A percentile compares a stretch with the other conserved stretches of the same genome.
Conservation (phyloP, 2,329 filamentous ascomycete species). For the Aspergillus sp. region DNA sequence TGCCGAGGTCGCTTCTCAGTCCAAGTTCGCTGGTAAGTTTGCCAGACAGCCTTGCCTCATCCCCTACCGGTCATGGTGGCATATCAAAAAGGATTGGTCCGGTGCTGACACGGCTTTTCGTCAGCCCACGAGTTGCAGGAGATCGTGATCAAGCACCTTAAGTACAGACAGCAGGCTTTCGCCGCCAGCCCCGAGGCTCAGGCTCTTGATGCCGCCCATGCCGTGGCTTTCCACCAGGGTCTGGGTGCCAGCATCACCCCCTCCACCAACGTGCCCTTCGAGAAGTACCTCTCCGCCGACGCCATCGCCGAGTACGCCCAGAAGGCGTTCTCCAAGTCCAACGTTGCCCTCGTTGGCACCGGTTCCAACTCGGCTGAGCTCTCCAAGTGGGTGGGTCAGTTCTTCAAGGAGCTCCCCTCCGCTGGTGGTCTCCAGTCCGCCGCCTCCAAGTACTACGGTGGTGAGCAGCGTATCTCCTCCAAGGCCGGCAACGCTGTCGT, state of each 20-base stretch:
- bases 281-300: conserved; percentile 77
- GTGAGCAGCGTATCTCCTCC: conserved; percentile 85
- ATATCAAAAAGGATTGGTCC: neutral
- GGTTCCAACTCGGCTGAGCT: conserved; percentile 75
- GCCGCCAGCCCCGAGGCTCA: conserved; percentile 63
- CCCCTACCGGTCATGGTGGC: neutral
- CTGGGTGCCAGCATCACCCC: conserved; percentile 79
- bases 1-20: conserved; percentile 83
- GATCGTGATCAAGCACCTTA: conserved; percentile 75
- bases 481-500: conserved; percentile 77
- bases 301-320: conserved; percentile 73
- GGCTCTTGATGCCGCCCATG: conserved; percentile 82
- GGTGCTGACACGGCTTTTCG: conserved; percentile 6
- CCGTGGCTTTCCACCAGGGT: conserved; percentile 87
- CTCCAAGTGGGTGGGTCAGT: conserved; percentile 86
- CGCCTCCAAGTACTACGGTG: conserved; percentile 85
- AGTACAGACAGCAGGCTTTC: conserved; percentile 72
- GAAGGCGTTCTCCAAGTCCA: conserved; percentile 80
- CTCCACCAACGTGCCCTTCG: conserved; percentile 67
- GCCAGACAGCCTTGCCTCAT: conserved; percentile 1
- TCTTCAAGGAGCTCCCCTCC: conserved; percentile 73
- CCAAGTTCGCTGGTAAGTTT: conserved; percentile 71
- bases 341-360: conserved; percentile 88
- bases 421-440: conserved; percentile 49
- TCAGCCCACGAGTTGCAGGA: conserved; percentile 87